These are phyloP conservation scores for Rhytidhysteron rufulum DNA, from an alignment of 2,329 filamentous ascomycete genomes.

Conservation along the genomic window DNA sequence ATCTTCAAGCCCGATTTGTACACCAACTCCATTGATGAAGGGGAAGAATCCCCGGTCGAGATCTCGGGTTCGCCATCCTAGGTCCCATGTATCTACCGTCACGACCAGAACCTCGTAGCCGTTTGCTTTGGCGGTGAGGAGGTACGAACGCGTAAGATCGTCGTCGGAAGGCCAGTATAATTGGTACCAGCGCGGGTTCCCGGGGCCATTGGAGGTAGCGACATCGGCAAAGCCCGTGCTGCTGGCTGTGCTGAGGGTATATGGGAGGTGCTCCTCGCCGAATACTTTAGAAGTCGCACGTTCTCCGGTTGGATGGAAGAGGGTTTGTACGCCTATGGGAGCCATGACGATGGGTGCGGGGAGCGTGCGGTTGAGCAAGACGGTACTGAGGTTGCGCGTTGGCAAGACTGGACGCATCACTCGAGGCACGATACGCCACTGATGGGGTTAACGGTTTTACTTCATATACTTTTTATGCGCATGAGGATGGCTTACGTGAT, in stretches of 20 bases:
- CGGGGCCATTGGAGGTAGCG: constrained; percentile 50
- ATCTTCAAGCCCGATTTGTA: constrained; percentile 61
- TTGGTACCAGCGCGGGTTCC: constrained; percentile 60
- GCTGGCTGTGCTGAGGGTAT: constrained; percentile 61
- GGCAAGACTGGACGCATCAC: constrained; percentile 10
- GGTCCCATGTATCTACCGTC: constrained; percentile 63
- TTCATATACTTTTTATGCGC: neutral
- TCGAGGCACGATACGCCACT: constrained; percentile 12
- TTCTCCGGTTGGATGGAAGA: constrained; percentile 62
- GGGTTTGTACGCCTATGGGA: constrained; percentile 61
- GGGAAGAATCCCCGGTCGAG: no score
- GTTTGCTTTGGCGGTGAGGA: constrained; percentile 46
- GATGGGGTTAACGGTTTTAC: neutral
- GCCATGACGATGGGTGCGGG: constrained; percentile 55
- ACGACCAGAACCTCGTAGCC: constrained; percentile 63
- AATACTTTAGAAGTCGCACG: constrained; percentile 57
- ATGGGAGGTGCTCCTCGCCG: constrained; percentile 57
- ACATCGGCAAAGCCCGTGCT: constrained; percentile 60
- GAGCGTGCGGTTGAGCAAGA: constrained; percentile 5
- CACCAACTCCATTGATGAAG: constrained; percentile 46
- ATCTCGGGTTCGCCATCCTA: constrained; percentile 64
- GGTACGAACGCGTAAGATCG: constrained; percentile 54
- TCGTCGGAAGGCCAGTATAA: constrained; percentile 67
- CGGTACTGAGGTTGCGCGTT: no score
- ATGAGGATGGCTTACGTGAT: constrained; percentile 4